Evolutionary conservation across 306 rosid genomes (phyloP), one percentile per base, ranked within the genome.

Genomic region (Cicer pinnatifidum): DNA sequence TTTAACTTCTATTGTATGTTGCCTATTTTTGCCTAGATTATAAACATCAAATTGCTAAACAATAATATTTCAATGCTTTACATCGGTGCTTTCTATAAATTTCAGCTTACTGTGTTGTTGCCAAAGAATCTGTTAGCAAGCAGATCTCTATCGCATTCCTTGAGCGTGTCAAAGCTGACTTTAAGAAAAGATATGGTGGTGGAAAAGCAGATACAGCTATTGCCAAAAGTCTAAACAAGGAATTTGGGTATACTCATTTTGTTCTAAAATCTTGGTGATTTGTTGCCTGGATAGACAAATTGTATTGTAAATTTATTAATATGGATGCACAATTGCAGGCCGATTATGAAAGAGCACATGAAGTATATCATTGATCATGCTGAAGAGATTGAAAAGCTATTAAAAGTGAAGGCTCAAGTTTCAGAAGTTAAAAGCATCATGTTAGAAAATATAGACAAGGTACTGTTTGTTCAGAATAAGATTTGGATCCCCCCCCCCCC

Each of bases 81-180:
- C 44, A 12, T 43, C 16, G 17, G 16, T 62, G 11, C 28, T 79
- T 73, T 84, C 60, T 76, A 80, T 75, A 43, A 58, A 78, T 85
- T 90, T 76, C 90, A 93, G 98, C 98, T 52, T 93, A 90, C 61
- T 93, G 98, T 84, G 96, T 89, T 62, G 98, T 93, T 83, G 96
- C 98, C 10, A 93, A 90, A 82, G 97, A 93, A 66, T 75, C 93
- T 63, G 89, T 88, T 76, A 75, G 96, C 87, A 90, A 90, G 87
- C 96, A 93, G 73, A 86, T 93, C 61, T 91, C 98, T n/a, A 86
- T 90, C 75, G 96, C 98, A 54, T 90, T 89, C 82, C 86, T 93
- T 72, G 98, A 90, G 78, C 86, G 97, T 46, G 76, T 89, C 82
- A 93, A 80, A 81, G 87, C 92, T 0, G 98, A 93, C 84, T 93